Percentiles rank a stretch among this genome's conserved stretches.
phyloP scores from a whole-genome alignment of 1,139 yeast genomes.

The Geotrichum carabidarum region DNA sequence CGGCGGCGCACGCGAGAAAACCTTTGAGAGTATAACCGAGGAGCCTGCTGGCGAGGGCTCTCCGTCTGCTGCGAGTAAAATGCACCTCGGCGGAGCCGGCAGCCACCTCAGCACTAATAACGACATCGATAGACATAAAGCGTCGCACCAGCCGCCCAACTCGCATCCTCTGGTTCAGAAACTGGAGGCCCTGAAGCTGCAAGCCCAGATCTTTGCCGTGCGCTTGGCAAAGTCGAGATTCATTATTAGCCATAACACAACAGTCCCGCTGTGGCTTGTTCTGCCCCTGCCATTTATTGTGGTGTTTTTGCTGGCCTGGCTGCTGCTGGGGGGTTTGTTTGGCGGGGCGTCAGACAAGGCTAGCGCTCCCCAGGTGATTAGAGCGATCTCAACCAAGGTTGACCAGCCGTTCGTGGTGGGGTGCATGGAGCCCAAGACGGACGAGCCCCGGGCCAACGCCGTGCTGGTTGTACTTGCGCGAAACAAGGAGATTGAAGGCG shows the following conservation, averaged over 20 bases:
- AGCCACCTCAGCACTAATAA: background rate
- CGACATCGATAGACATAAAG: conserved; percentile 3
- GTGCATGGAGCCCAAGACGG: conserved; percentile 35
- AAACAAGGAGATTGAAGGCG: conserved; percentile 67
- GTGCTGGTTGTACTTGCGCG: conserved; percentile 76
- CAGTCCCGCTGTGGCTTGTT: conserved; percentile 18
- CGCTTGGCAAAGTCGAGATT: conserved; percentile 28
- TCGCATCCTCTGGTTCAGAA: background rate
- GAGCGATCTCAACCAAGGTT: conserved; percentile 17
- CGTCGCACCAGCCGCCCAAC: background rate
- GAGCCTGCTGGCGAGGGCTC: conserved; percentile 1
- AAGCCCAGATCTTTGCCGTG: conserved; percentile 1
- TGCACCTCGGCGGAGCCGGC: background rate
- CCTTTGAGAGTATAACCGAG: conserved; percentile 6
- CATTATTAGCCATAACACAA: conserved; percentile 15
- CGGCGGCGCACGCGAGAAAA: background rate
- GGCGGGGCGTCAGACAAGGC: background rate
- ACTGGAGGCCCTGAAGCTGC: background rate
- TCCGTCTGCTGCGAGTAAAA: too few species aligned
- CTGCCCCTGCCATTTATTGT: conserved; percentile 8
- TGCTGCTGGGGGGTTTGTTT: background rate
- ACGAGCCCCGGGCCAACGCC: conserved; percentile 55
- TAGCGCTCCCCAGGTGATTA: conserved; percentile 10
- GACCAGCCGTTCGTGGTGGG: conserved; percentile 28
- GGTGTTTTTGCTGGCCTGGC: conserved; percentile 4